Evolutionary conservation across 1,284 basidiomycete genomes (phyloP).

Genomic region (Cutaneotrichosporon arboriforme): DNA sequence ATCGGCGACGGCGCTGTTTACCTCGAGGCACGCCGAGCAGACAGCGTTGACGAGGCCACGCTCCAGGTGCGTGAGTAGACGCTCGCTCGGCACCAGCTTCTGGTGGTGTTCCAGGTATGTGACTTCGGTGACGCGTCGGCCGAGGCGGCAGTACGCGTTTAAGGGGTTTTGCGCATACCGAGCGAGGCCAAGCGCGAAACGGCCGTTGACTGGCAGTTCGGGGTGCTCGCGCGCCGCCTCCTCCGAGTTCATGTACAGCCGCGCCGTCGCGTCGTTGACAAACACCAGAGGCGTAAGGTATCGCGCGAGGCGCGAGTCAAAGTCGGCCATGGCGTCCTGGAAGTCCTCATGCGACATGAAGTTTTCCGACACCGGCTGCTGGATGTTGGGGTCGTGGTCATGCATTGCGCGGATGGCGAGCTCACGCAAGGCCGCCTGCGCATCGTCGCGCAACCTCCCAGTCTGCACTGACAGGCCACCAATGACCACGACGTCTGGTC

Average conservation of each 20-base stretch:
- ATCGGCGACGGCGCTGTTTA: conserved; percentile 85
- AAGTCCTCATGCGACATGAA: conserved; percentile 38
- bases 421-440: conserved; percentile 51
- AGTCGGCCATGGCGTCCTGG: conserved; percentile 26
- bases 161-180: conserved; percentile 90
- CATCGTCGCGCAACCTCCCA: conserved; percentile 51
- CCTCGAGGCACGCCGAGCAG: conserved; percentile 89
- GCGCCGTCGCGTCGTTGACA: conserved; percentile 84
- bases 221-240: conserved; percentile 83
- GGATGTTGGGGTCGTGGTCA: conserved; percentile 22
- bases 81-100: conserved; percentile 68
- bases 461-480: conserved; percentile 85
- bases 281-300: conserved; percentile 67
- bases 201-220: conserved; percentile 69
- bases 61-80: conserved; percentile 75
- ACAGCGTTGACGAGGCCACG: conserved; percentile 81
- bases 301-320: conserved; percentile 26
- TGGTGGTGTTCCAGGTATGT: conserved; percentile 78
- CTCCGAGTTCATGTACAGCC: conserved; percentile 86
- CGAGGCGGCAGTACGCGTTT: conserved; percentile 85
- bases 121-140: conserved; percentile 71
- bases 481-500: conserved; percentile 82
- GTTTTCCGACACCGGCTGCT: conserved; percentile 30
- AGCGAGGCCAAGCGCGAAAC: conserved; percentile 91
- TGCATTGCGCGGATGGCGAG: conserved; percentile 25